Base-by-base conservation (phyloP, 345 rosid species). In the Gossypium bickii region DNA sequence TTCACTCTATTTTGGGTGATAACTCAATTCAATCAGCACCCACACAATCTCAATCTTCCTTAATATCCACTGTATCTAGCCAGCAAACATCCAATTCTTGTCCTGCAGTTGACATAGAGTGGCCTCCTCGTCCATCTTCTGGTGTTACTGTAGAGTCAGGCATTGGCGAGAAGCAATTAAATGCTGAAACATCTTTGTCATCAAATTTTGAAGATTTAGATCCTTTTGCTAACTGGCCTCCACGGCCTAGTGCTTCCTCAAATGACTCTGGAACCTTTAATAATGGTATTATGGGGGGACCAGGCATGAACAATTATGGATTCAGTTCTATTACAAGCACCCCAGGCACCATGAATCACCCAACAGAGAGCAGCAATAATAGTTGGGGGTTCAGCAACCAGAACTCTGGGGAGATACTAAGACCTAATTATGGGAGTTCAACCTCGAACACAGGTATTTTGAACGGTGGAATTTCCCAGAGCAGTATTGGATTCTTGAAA, bases 161-260 rank as follows among this genome's bases (percentile, higher is more conserved):
- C 72, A 72, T 80, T 77, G 78, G 53, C 2, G 76, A 86, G 41
- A 80, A 84, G 79, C 86, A 86, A 78, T n/a, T 70, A 66, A 80
- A 78, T 72, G 76, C 78, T 2, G 87, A 82, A 79, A 55, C 79
- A 70, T 80, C 93, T 49, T 76, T 79, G 16, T 72, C 85, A 73
- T 79, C 85, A 16, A 76, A 81, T 77, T 83, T 89, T 65, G 90
- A 90, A 82, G 94, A 93, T 16, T 49, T 87, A 67, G 98, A 95
- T 76, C 99, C 98, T 20, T 93, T 95, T 71, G 94, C 91, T 25
- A 77, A 89, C 55, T 94, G 98, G 98, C 97, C 97, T 78, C 97
- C 95, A 60, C 80, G 90, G 77, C 78, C 87, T 56, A 77, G 78
- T 73, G 70, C 85, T 72, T 81, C 80, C 73, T 81, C 80, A 67